These are phyloP conservation scores for Marasmius tenuissimus DNA, from an alignment of 1,284 basidiomycete species.

Conservation along the genomic window DNA sequence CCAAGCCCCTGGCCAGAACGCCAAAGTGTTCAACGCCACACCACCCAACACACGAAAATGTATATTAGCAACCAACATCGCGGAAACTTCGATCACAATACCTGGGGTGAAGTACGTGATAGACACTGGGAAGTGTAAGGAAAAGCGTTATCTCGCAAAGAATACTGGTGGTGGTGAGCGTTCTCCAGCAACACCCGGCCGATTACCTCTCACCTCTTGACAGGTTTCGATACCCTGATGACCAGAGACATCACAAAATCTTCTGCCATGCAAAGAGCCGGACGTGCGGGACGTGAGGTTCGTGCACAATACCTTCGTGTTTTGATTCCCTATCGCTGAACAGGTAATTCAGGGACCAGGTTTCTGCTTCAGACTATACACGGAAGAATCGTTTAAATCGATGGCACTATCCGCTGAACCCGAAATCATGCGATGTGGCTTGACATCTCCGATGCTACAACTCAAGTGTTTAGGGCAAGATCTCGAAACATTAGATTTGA, in stretches of 20 bases:
- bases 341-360: slow-evolving; percentile 60
- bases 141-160: slow-evolving; percentile 81
- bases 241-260: slow-evolving; percentile 89
- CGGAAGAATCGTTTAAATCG: slow-evolving; percentile 70
- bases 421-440: slow-evolving; percentile 85
- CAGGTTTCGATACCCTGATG: slow-evolving; percentile 89
- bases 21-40: slow-evolving; percentile 74
- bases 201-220: not conserved
- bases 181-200: slow-evolving; percentile 1
- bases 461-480: slow-evolving; percentile 83
- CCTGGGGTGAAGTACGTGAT: slow-evolving; percentile 95
- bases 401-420: slow-evolving; percentile 75
- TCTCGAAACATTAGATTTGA: slow-evolving; percentile 76
- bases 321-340: not conserved
- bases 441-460: slow-evolving; percentile 82
- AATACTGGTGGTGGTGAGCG: slow-evolving; percentile 64
- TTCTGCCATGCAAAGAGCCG: slow-evolving; percentile 83
- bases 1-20: slow-evolving; percentile 77
- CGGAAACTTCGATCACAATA: slow-evolving; percentile 98
- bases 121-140: slow-evolving; percentile 94
- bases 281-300: slow-evolving; percentile 90
- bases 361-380: slow-evolving; percentile 87
- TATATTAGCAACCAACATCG: slow-evolving; percentile 93
- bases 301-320: slow-evolving; percentile 18
- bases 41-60: slow-evolving; percentile 81